phyloP scores from a whole-genome alignment of 1,139 yeast species.

The Diutina pseudorugosa region DNA sequence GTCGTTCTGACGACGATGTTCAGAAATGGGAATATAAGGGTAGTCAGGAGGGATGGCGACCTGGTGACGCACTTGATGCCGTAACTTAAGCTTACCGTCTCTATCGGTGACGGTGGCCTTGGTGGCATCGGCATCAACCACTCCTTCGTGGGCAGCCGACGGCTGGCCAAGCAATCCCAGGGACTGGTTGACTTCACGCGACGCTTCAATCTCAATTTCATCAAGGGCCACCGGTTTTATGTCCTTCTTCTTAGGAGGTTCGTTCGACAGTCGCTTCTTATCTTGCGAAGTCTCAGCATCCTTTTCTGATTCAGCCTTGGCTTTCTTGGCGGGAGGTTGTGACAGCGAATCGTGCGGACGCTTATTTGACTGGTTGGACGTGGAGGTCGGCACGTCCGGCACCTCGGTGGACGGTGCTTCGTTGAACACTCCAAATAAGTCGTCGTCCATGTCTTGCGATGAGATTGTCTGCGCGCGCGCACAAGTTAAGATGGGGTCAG shows the following conservation, averaged over 20 bases:
- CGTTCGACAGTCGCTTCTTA: slow-evolving; percentile 8
- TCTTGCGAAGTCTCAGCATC: slow-evolving; percentile 7
- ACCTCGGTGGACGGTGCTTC: slow-evolving; percentile 34
- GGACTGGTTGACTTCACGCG: slow-evolving; percentile 74
- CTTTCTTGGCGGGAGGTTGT: slow-evolving; percentile 2
- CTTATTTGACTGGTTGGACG: neutral
- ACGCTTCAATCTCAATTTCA: slow-evolving; percentile 82
- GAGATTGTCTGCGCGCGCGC: neutral
- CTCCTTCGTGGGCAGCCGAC: slow-evolving; percentile 12
- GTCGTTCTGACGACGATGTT: slow-evolving; percentile 59
- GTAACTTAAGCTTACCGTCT: slow-evolving; percentile 51
- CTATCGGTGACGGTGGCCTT: slow-evolving; percentile 10
- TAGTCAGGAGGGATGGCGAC: slow-evolving; percentile 92
- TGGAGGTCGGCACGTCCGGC: slow-evolving; percentile 11
- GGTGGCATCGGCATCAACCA: slow-evolving; percentile 4
- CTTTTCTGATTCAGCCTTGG: slow-evolving; percentile 6
- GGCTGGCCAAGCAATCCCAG: slow-evolving; percentile 46
- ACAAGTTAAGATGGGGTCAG: too few species aligned
- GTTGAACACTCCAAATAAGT: slow-evolving; percentile 57
- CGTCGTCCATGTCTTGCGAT: slow-evolving; percentile 25
- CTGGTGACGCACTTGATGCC: slow-evolving; percentile 94
- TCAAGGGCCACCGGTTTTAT: slow-evolving; percentile 72
- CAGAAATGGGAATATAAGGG: slow-evolving; percentile 77
- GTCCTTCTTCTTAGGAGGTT: neutral
- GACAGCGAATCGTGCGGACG: neutral